Evolutionary conservation across 192 early-diverging fungal species (phyloP).

Genomic region (Chytriomyces hyalinus): DNA sequence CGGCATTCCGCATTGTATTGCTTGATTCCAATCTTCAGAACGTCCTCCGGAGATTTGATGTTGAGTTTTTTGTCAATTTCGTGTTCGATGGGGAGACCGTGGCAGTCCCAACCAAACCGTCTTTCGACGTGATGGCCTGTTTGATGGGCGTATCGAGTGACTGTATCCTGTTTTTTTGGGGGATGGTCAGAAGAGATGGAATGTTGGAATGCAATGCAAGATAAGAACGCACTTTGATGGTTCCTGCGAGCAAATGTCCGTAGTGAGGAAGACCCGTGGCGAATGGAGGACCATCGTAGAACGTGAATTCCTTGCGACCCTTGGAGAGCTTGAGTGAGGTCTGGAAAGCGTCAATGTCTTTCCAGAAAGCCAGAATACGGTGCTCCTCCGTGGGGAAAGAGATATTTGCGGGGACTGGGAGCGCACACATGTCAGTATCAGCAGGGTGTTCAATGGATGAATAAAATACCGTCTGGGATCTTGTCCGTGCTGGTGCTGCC

Average conservation of each 20-base stretch:
- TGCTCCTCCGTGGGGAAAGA: constrained; percentile 96
- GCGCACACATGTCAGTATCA: not conserved
- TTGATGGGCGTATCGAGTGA: constrained; percentile 92
- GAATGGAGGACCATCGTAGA: constrained; percentile 99
- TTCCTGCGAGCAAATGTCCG: constrained; percentile 97
- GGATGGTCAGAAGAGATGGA: not conserved
- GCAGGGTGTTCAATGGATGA: not conserved
- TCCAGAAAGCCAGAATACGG: constrained; percentile 92
- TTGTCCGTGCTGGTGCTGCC: not conserved
- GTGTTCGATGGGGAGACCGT: constrained; percentile 92
- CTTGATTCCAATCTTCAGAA: constrained; percentile 91
- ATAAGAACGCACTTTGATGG: constrained; percentile 81
- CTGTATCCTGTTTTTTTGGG: constrained; percentile 74
- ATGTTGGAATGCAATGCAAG: not conserved
- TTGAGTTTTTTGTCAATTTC: constrained; percentile 94
- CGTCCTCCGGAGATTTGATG: constrained; percentile 87
- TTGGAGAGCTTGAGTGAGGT: constrained; percentile 89
- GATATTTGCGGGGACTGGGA: constrained; percentile 57
- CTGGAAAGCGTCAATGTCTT: constrained; percentile 95
- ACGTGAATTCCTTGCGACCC: constrained; percentile 83
- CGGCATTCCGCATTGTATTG: constrained; percentile 98
- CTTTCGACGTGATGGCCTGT: constrained; percentile 98
- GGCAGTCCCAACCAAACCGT: constrained; percentile 96
- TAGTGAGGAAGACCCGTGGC: constrained; percentile 98
- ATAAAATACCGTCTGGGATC: constrained; percentile 20